Evolutionary conservation across 2,329 filamentous ascomycete genomes (phyloP).

Genomic region (Diplodia scrobiculata): DNA sequence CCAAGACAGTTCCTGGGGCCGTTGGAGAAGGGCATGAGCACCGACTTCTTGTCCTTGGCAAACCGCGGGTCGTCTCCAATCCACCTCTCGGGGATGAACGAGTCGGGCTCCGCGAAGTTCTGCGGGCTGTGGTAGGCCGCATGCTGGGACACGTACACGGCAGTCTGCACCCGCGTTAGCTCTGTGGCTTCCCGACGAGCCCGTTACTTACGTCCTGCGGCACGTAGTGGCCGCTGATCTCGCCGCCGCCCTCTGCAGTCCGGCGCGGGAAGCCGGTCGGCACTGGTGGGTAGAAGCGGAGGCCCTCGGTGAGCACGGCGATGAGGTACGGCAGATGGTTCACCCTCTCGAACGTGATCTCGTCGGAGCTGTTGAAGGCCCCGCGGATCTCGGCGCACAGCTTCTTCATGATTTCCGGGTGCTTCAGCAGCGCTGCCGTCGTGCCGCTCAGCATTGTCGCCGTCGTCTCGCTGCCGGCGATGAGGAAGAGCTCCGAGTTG

Average conservation of each 20-base stretch:
- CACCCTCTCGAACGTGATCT: constrained; percentile 41
- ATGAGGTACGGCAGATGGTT: constrained; percentile 46
- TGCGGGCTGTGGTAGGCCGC: constrained; percentile 37
- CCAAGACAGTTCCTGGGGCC: constrained; percentile 45
- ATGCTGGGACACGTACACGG: constrained; percentile 38
- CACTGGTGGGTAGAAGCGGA: constrained; percentile 52
- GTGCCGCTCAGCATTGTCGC: constrained; percentile 41
- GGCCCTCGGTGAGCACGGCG: constrained; percentile 51
- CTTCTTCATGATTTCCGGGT: constrained; percentile 35
- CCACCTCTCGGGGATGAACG: constrained; percentile 44
- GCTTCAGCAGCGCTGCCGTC: constrained; percentile 38
- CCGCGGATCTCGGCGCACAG: constrained; percentile 37
- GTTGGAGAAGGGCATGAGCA: constrained; percentile 40
- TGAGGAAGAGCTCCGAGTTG: constrained; percentile 32
- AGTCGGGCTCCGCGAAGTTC: constrained; percentile 42
- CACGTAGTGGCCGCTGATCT: constrained; percentile 45
- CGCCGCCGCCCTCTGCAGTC: constrained; percentile 42
- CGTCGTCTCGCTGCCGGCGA: constrained; percentile 42
- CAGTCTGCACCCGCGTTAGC: constrained; percentile 31
- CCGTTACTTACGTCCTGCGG: constrained; percentile 38
- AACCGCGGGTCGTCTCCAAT: constrained; percentile 35
- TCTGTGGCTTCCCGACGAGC: too few relatives aligned
- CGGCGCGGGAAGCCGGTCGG: constrained; percentile 46
- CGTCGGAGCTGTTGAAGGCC: constrained; percentile 37
- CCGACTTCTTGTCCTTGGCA: constrained; percentile 37